Conservation (phyloP, 257 asterid genomes). For the Dorcoceras hygrometricum region DNA sequence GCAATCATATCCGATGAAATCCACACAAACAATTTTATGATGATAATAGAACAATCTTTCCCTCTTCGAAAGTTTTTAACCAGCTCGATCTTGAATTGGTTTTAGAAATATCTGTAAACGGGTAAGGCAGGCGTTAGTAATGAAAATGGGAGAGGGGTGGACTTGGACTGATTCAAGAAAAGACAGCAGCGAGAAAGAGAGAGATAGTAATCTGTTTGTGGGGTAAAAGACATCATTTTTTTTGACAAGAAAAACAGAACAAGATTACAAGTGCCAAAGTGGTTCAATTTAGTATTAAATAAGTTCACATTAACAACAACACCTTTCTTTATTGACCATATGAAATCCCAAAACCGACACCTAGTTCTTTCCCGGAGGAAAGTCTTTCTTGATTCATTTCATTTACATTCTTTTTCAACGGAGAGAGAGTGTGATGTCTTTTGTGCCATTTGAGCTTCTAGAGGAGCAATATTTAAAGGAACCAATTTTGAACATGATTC, state of each 20-base stretch:
- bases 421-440: background rate
- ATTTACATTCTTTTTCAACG: conserved; percentile 3
- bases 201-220: conserved; percentile 2
- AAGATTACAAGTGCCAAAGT: conserved; percentile 19
- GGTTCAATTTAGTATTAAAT: conserved; percentile 25
- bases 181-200: conserved; percentile 35
- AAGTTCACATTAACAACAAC: conserved; percentile 6
- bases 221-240: too few relatives aligned
- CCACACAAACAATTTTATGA: too few relatives aligned
- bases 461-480: conserved; percentile 11
- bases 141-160: conserved; percentile 28
- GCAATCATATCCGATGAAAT: conserved; percentile 36
- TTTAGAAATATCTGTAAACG: background rate
- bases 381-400: conserved; percentile 22
- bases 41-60: background rate
- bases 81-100: background rate
- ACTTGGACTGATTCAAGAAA: conserved; percentile 49
- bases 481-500: background rate
- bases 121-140: background rate
- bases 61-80: background rate
- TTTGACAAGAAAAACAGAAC: too few relatives aligned
- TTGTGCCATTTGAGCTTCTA: conserved; percentile 6
- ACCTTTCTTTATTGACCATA: conserved; percentile 35
- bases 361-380: conserved; percentile 10
- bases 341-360: conserved; percentile 26